Evolutionary conservation across 2,329 filamentous ascomycete genomes (phyloP), one percentile per base, ranked within the genome.

Genomic region (Neocatenulostroma microsporum): DNA sequence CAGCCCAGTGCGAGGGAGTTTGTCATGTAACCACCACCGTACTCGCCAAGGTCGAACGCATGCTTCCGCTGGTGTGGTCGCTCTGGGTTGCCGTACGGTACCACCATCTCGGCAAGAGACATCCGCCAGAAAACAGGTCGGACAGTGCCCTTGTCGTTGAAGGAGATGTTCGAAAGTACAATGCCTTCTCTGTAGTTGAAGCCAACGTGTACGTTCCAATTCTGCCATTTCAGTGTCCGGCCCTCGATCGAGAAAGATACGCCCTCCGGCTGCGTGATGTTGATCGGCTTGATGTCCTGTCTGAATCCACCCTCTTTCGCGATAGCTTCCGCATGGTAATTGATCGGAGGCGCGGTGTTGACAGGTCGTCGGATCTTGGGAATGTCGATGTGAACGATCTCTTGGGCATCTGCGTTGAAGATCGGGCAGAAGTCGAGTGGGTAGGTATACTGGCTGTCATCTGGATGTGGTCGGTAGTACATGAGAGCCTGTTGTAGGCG

Each of bases 111-210:
- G 0, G 84, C 83, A 0, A 95, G 70, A 0, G 86, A 94, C 6
- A 95, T 69, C 31, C 88, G 76, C 72, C 91, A 94, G 64, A 95
- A 94, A 23, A 93, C 71, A 1, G 84, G 82, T 21, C 88, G 73
- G 21, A 80, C 69, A 28, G 67, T 80, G 30, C 84, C 69, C 61
- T 85, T 84, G 63, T 95, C 88, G 50, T 86, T 88, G 64, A 82
- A 94, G 3, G 80, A 84, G 56, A 94, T 87, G 64, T 94, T 86
- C 62, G 84, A 91, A 5, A 95, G 69, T 2, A 94, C 83, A 49
- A 94, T 82, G 15, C 88, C 88, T 63, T 95, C 88, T 18, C 84
- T 76, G 66, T 94, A 91, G 69, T 94, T 94, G 74, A 94, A 95
- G 17, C 88, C 88, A 41, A 95, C 76, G 59, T 94, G 88, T 47